Conservation (phyloP, 768 basidiomycete species). For the Crepidotus variabilis region DNA sequence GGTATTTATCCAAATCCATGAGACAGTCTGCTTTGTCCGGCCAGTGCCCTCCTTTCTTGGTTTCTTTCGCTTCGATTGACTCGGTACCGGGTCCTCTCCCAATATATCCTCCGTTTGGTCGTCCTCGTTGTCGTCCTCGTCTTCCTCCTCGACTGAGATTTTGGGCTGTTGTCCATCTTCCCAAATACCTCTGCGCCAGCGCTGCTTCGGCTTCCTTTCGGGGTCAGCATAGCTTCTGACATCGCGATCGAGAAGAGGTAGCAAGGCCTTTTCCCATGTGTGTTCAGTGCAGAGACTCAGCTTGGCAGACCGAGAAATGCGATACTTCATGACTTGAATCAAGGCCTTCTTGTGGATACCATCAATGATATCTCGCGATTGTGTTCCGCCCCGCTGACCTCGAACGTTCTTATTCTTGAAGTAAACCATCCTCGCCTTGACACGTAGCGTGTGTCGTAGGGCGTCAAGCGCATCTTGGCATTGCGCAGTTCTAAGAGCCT, state of each 20-base stretch:
- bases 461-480: conserved; percentile 4
- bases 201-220: neutral
- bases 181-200: conserved; percentile 13
- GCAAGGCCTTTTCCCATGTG: conserved; percentile 9
- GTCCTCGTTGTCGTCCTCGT: neutral
- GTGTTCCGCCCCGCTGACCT: conserved; percentile 1
- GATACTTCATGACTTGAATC: conserved; percentile 3
- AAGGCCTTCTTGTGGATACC: conserved; percentile 7
- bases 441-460: conserved; percentile 1
- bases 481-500: conserved; percentile 4
- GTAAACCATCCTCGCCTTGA: conserved; percentile 6
- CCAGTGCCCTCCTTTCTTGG: conserved; percentile 6
- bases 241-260: conserved; percentile 7
- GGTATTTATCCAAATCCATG: conserved; percentile 12
- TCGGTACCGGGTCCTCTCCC: neutral
- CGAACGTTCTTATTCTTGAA: conserved; percentile 7
- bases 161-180: conserved; percentile 10
- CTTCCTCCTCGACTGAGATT: neutral
- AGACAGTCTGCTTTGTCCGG: conserved; percentile 9
- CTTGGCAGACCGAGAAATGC: conserved; percentile 7
- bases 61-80: conserved; percentile 1
- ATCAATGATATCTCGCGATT: conserved; percentile 2
- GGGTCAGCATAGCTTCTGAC: conserved; percentile 14
- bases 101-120: neutral
- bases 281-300: conserved; percentile 6